Base-by-base conservation (phyloP, 1,284 basidiomycete species). In the Cryptococcus deneoformans region DNA sequence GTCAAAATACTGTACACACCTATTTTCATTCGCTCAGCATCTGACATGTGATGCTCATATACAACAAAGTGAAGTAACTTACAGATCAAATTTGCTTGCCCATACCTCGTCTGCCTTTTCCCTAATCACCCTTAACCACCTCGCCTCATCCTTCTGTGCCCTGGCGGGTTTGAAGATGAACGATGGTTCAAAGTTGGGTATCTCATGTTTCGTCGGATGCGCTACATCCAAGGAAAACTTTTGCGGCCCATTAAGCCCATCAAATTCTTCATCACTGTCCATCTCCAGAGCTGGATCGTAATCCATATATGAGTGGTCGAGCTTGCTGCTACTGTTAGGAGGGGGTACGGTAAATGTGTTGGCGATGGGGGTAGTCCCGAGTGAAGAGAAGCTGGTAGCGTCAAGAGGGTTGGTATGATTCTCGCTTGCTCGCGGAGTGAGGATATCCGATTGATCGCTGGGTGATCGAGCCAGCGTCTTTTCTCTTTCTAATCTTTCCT, bases 1-100 rank as follows among this genome's bases (percentile, higher is more conserved):
- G 52, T 79, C 72, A 53, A 77, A 70, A 63, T 76, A 76, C 62
- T 75, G 72, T 40, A 77, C 69, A 53, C 73, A 73, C n/a, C 69
- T 73, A 57, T 7, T 5, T 5, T 39, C 44, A 42, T 35, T 47
- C 14, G 50, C n/a, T 47, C 24, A 5, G 46, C 52, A 38, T 16
- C 39, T 14, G 14, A 14, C 16, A 12, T 16, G 35, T 56, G 48
- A 56, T 29, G 16, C 38, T 36, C 40, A n/a, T 12, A 37, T 14
- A 48, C 12, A 12, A 9, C 5, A 52, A 40, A 44, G 0, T 29
- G 50, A 38, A 35, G 29, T 43, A 10, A 67, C 72, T 64, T 45
- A 75, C 62, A 77, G 61, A 55, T 77, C 75, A 59, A 77, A 77
- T 40, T 73, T 70, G 49, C 62, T 66, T 16, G 68, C 69, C 51